These are phyloP conservation scores for Pythium grandisporangium DNA, from an alignment of 352 stramenopile genomes.

Conservation along the genomic window DNA sequence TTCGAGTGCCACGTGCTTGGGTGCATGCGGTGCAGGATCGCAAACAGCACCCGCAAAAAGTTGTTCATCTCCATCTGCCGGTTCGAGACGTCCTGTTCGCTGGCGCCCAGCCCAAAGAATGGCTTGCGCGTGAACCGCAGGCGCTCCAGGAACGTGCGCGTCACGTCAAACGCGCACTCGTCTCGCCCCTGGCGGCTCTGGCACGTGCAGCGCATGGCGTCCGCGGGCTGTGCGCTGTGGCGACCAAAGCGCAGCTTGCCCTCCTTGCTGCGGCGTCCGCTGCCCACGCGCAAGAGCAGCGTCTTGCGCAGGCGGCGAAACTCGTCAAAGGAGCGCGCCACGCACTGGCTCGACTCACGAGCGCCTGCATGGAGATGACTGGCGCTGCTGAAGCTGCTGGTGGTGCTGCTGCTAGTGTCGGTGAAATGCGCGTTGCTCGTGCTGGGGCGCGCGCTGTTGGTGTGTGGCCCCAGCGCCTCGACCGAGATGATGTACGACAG, in stretches of 20 bases:
- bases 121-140: conserved; percentile 71
- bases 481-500: conserved; percentile 75
- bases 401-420: too few relatives aligned
- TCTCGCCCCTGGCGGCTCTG: conserved; percentile 36
- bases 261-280: conserved; percentile 9
- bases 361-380: too few relatives aligned
- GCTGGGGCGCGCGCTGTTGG: conserved; percentile 23
- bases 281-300: conserved; percentile 48
- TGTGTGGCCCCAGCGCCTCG: conserved; percentile 53
- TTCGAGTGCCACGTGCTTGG: conserved; percentile 50
- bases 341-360: conserved; percentile 55
- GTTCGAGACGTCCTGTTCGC: conserved; percentile 38
- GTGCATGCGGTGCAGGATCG: conserved; percentile 71
- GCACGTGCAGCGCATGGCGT: conserved; percentile 34
- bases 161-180: conserved; percentile 72
- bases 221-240: too few relatives aligned
- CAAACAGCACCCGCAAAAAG: conserved; percentile 75
- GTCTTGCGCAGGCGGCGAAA: conserved; percentile 71
- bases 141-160: conserved; percentile 58
- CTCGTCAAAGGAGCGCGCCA: conserved; percentile 71
- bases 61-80: conserved; percentile 76
- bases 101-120: conserved; percentile 43
- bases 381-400: too few relatives aligned
- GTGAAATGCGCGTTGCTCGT: too few relatives aligned
- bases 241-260: background rate